A percentile compares a stretch with the other conserved stretches of the same genome.
These are phyloP conservation scores for Ephemerocybe angulata DNA, from an alignment of 768 basidiomycete genomes.

Conservation along the genomic window DNA sequence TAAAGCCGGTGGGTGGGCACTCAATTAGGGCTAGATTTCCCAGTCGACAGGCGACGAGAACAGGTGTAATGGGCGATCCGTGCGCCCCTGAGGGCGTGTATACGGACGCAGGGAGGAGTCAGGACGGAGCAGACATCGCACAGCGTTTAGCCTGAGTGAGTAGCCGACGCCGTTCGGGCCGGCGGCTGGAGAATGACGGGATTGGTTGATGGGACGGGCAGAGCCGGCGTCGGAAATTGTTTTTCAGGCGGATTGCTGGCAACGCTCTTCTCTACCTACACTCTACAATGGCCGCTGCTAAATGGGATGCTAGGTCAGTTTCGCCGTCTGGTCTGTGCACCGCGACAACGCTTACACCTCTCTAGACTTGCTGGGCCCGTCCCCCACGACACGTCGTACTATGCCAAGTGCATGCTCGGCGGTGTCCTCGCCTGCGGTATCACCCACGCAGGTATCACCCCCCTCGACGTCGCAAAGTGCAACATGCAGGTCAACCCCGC, in stretches of 20 bases:
- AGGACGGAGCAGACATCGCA: neutral
- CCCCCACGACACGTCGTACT: conserved; percentile 72
- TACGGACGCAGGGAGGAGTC: too few relatives aligned
- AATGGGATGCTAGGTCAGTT: conserved; percentile 73
- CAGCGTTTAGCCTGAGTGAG: neutral
- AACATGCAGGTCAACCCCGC: conserved; percentile 87
- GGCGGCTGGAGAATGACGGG: conserved; percentile 18
- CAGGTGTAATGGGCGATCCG: too few relatives aligned
- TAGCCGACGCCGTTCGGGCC: conserved; percentile 6
- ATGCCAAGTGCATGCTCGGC: conserved; percentile 84
- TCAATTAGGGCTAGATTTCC: neutral
- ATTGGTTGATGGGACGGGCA: conserved; percentile 41
- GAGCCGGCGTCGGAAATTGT: conserved; percentile 25
- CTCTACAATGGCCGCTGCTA: conserved; percentile 37
- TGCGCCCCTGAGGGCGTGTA: too few relatives aligned
- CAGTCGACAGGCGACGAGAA: too few relatives aligned
- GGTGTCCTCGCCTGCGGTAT: conserved; percentile 84
- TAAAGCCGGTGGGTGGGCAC: neutral
- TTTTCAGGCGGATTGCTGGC: conserved; percentile 22
- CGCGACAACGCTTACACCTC: conserved; percentile 8
- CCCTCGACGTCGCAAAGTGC: conserved; percentile 85
- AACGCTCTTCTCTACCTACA: conserved; percentile 21
- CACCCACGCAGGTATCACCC: conserved; percentile 86
- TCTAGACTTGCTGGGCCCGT: conserved; percentile 65
- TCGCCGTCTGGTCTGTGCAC: conserved; percentile 2